phyloP scores from a whole-genome alignment of 73 alveolate species.

The Paramecium caudatum region DNA sequence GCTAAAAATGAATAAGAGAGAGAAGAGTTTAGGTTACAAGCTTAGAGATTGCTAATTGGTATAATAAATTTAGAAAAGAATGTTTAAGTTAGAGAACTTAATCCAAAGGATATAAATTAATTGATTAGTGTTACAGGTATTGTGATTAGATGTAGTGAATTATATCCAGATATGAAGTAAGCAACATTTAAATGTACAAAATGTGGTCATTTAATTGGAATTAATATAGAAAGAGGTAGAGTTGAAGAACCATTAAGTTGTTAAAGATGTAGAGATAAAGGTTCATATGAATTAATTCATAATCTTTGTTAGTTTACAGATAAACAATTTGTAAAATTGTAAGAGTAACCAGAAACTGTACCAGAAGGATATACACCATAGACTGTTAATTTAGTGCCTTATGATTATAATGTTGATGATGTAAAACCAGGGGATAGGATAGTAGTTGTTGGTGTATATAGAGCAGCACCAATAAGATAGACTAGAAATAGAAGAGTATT shows the following conservation, averaged over 20 bases:
- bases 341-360: slow-evolving; percentile 98
- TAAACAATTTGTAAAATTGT: slow-evolving; percentile 94
- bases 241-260: slow-evolving; percentile 98
- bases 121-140: slow-evolving; percentile 95
- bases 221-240: slow-evolving; percentile 88
- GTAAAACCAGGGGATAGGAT: slow-evolving; percentile 99
- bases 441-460: slow-evolving; percentile 98
- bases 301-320: slow-evolving; percentile 96
- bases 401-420: slow-evolving; percentile 96
- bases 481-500: slow-evolving; percentile 88
- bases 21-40: slow-evolving; percentile 65
- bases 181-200: slow-evolving; percentile 98
- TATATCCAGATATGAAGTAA: slow-evolving; percentile 97
- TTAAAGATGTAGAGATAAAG: slow-evolving; percentile 90
- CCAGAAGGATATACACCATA: slow-evolving; percentile 99
- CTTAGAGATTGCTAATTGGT: slow-evolving; percentile 83
- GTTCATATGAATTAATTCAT: slow-evolving; percentile 96
- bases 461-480: slow-evolving; percentile 96
- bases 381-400: slow-evolving; percentile 97
- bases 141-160: slow-evolving; percentile 97
- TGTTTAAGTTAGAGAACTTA: slow-evolving; percentile 92
- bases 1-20: slow-evolving; percentile 58
- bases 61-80: slow-evolving; percentile 84
- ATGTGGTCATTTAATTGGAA: slow-evolving; percentile 86
- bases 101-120: slow-evolving; percentile 94